phyloP scores from a whole-genome alignment of 768 basidiomycete genomes.

The Lentinula boryana region DNA sequence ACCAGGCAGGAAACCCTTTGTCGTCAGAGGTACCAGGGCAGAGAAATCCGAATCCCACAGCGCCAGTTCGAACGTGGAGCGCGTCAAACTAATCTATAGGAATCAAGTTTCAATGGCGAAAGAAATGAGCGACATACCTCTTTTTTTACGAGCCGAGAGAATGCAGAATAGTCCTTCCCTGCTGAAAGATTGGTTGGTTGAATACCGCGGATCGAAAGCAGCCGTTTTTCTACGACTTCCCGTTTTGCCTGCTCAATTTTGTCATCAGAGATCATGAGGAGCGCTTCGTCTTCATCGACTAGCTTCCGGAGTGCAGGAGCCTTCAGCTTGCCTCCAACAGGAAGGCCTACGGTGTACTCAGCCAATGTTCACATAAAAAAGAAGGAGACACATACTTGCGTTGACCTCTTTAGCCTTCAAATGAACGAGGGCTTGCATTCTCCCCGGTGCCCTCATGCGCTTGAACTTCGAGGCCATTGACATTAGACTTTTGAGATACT shows the following conservation, averaged over 20 bases:
- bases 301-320: neutral
- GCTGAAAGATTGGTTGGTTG: neutral
- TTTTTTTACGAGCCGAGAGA: neutral
- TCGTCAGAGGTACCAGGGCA: neutral
- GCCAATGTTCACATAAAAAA: neutral
- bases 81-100: neutral
- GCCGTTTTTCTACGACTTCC: neutral
- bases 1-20: neutral
- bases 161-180: neutral
- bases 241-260: neutral
- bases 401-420: neutral
- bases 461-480: neutral
- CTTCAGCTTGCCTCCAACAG: neutral
- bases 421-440: neutral
- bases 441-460: neutral
- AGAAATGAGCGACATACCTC: neutral
- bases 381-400: neutral
- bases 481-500: neutral
- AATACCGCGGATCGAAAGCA: neutral
- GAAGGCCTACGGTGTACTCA: neutral
- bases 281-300: neutral
- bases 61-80: neutral
- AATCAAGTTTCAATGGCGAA: neutral
- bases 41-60: neutral
- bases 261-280: neutral